Percentiles rank a stretch among this genome's conserved stretches.
Evolutionary conservation across 2,329 filamentous ascomycete species (phyloP).

Genomic region (Scortechinia acanthostroma): DNA sequence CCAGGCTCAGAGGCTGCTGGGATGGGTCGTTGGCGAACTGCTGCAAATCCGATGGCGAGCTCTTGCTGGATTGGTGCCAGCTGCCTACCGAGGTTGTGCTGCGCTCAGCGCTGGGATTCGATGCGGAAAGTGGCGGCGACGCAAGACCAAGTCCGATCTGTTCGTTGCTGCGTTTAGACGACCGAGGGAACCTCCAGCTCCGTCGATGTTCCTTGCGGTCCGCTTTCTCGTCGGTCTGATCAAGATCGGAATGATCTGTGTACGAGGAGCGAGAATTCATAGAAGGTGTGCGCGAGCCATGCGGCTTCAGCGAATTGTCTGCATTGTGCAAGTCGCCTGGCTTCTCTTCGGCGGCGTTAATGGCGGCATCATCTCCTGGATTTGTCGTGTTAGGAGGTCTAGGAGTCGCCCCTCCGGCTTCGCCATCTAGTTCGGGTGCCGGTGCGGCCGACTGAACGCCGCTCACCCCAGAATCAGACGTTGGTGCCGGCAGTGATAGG

Average conservation of each 20-base stretch:
- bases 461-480: neutral
- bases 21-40: neutral
- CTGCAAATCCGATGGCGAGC: neutral
- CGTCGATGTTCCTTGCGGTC: neutral
- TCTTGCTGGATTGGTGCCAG: neutral
- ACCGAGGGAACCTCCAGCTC: neutral
- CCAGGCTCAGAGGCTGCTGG: neutral
- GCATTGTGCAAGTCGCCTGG: no score
- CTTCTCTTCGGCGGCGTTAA: neutral
- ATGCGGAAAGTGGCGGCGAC: neutral
- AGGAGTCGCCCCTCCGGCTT: neutral
- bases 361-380: neutral
- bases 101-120: neutral
- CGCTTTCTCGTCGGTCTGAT: neutral
- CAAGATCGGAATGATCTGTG: neutral
- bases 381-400: neutral
- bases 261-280: neutral
- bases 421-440: neutral
- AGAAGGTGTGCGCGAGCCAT: neutral
- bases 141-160: neutral
- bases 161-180: neutral
- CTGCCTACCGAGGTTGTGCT: neutral
- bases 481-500: neutral
- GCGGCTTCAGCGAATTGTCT: neutral
- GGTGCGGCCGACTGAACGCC: neutral